Conservation (phyloP, 2,329 filamentous ascomycete species). For the Claviceps citrina region DNA sequence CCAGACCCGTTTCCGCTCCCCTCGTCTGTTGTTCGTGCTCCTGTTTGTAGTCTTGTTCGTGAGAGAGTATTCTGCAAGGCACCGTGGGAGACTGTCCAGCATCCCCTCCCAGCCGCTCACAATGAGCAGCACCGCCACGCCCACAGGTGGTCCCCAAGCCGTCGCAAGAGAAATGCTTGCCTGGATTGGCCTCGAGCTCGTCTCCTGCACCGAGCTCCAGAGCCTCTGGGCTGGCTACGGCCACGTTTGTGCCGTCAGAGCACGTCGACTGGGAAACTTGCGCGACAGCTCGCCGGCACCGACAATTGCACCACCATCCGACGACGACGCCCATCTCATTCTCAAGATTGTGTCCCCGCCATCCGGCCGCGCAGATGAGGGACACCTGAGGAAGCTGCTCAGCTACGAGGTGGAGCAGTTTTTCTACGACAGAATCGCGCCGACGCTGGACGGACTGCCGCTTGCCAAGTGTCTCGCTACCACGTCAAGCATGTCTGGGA, state of each 20-base stretch:
- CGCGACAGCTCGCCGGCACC: slow-evolving; percentile 6
- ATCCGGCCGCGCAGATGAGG: slow-evolving; percentile 30
- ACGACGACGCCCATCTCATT: slow-evolving; percentile 25
- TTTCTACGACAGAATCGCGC: slow-evolving; percentile 45
- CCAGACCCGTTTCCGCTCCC: too few relatives aligned
- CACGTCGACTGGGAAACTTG: slow-evolving; percentile 17
- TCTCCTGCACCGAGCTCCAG: slow-evolving; percentile 24
- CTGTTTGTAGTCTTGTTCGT: too few relatives aligned
- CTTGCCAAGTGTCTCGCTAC: slow-evolving; percentile 37
- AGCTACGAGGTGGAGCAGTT: slow-evolving; percentile 53
- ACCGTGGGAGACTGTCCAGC: too few relatives aligned
- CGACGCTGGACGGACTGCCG: slow-evolving; percentile 28
- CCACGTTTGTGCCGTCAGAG: slow-evolving; percentile 39
- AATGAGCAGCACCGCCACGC: background rate
- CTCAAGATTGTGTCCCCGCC: slow-evolving; percentile 47
- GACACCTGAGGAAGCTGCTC: slow-evolving; percentile 48
- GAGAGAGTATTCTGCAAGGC: too few relatives aligned
- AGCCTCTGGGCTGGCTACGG: slow-evolving; percentile 38
- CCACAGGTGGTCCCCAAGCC: slow-evolving; percentile 10
- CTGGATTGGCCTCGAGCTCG: slow-evolving; percentile 24
- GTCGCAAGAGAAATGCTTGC: slow-evolving; percentile 26
- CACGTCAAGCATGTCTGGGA: slow-evolving; percentile 17
- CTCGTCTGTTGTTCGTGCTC: too few relatives aligned
- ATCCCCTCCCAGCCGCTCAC: background rate
- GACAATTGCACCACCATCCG: background rate